phyloP scores from a whole-genome alignment of 331 rosid species.

The Stylosanthes scabra region DNA sequence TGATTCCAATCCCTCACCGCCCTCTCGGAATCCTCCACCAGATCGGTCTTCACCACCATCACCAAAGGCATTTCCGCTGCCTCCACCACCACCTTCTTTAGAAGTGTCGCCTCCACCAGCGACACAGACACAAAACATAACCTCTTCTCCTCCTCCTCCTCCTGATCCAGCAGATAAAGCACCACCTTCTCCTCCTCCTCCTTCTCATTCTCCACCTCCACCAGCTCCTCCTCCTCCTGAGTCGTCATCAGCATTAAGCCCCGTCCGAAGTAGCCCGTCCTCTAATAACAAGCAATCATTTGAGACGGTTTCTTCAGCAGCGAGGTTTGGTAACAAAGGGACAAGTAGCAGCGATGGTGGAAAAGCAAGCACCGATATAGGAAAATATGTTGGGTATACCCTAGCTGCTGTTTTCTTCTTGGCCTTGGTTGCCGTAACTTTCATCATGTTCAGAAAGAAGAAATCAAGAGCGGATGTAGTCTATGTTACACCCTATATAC shows the following conservation, averaged over 20 bases:
- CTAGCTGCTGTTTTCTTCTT: conserved; percentile 56
- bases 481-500: conserved; percentile 38
- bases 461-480: conserved; percentile 34
- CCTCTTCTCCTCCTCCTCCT: not conserved
- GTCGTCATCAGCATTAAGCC: not conserved
- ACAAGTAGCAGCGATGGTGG: no score
- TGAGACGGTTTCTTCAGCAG: no score
- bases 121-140: not conserved
- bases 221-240: not conserved
- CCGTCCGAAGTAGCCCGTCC: conserved; percentile 4
- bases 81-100: not conserved
- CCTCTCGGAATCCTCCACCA: not conserved
- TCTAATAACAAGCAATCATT: not conserved
- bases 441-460: conserved; percentile 44
- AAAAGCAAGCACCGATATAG: not conserved
- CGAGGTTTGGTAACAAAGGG: no score
- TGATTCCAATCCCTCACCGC: not conserved
- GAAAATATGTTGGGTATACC: conserved; percentile 50
- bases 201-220: not conserved
- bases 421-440: conserved; percentile 51
- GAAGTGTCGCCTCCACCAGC: not conserved
- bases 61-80: not conserved
- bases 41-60: not conserved
- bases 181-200: not conserved
- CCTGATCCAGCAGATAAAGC: not conserved